A percentile compares a stretch with the other conserved stretches of the same genome.
Conservation (phyloP, 192 early-diverging fungal genomes). For the Fimicolochytrium jonesii region DNA sequence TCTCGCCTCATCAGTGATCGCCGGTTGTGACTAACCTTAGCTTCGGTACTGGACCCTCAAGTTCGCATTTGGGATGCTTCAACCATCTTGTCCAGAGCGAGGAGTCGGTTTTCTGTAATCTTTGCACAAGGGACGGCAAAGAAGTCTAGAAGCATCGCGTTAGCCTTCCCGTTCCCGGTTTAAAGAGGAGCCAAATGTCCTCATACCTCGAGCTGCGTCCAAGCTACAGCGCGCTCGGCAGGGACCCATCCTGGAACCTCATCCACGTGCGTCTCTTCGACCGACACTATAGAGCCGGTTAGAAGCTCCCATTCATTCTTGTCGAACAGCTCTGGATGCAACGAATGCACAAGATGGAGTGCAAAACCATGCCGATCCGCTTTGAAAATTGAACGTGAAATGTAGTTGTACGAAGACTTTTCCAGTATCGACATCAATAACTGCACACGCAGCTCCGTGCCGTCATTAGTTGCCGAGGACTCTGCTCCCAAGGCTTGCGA, state of each 20-base stretch:
- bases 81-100: slow-evolving; percentile 46
- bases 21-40: slow-evolving; percentile 27
- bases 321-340: slow-evolving; percentile 41
- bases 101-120: too few relatives aligned
- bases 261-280: slow-evolving; percentile 27
- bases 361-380: slow-evolving; percentile 53
- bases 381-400: slow-evolving; percentile 51
- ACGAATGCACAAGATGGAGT: slow-evolving; percentile 37
- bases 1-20: not conserved
- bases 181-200: too few relatives aligned
- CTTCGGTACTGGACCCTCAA: slow-evolving; percentile 19
- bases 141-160: too few relatives aligned
- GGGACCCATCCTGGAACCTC: slow-evolving; percentile 49
- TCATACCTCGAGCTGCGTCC: slow-evolving; percentile 28
- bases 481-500: slow-evolving; percentile 31
- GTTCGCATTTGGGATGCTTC: slow-evolving; percentile 32
- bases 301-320: slow-evolving; percentile 50
- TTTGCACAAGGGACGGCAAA: too few relatives aligned
- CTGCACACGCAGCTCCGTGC: slow-evolving; percentile 45
- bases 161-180: too few relatives aligned
- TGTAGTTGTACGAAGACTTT: slow-evolving; percentile 38
- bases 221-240: slow-evolving; percentile 18
- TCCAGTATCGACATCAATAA: slow-evolving; percentile 38
- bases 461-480: slow-evolving; percentile 33
- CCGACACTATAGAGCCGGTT: slow-evolving; percentile 34